A percentile compares a stretch with the other conserved stretches of the same genome.
These are phyloP conservation scores for Schizonepeta tenuifolia DNA, from an alignment of 257 asterid species.

Conservation along the genomic window DNA sequence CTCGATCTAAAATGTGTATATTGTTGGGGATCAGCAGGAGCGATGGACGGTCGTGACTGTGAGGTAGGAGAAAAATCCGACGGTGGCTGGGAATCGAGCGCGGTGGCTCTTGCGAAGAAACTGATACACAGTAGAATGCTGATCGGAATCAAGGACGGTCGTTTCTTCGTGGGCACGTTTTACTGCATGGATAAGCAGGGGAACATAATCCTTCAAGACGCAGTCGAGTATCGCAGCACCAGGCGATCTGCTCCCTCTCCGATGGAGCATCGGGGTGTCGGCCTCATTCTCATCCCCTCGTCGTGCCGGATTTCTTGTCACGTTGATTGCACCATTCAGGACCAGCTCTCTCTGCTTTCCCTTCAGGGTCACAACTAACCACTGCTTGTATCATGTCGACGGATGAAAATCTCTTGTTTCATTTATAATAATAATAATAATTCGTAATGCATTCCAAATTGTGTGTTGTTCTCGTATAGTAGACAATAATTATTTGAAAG, in stretches of 20 bases:
- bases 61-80: conserved; percentile 38
- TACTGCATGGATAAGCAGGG: conserved; percentile 94
- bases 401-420: neutral
- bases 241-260: conserved; percentile 73
- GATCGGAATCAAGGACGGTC: conserved; percentile 81
- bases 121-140: conserved; percentile 64
- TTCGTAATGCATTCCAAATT: neutral
- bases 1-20: neutral
- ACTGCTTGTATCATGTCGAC: neutral
- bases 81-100: conserved; percentile 34
- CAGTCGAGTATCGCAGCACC: conserved; percentile 88
- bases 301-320: conserved; percentile 75
- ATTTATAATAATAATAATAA: neutral
- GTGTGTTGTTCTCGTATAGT: neutral
- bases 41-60: conserved; percentile 36
- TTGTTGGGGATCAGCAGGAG: conserved; percentile 21
- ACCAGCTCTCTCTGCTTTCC: conserved; percentile 65
- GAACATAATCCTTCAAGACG: conserved; percentile 90
- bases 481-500: too few species aligned
- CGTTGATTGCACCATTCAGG: conserved; percentile 75
- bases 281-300: conserved; percentile 84
- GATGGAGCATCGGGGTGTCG: conserved; percentile 84
- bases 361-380: conserved; percentile 37
- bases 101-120: conserved; percentile 59
- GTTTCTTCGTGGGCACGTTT: conserved; percentile 79